Evolutionary conservation across 352 stramenopile genomes (phyloP).

Genomic region (Phytophthora fragariae): DNA sequence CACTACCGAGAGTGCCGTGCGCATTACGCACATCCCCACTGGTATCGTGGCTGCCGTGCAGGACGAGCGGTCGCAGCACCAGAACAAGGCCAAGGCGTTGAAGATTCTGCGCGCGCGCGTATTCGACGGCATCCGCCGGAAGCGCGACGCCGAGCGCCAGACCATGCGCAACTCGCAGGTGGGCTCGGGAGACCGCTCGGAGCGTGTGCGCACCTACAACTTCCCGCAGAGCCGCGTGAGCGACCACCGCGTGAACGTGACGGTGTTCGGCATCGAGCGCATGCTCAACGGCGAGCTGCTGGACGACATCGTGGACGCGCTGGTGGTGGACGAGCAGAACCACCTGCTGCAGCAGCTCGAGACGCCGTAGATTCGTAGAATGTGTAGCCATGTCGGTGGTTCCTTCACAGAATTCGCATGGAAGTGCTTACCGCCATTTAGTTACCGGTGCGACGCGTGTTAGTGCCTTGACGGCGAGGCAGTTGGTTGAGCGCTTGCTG

Average conservation of each 20-base stretch:
- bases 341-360: constrained; percentile 76
- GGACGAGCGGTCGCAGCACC: constrained; percentile 97
- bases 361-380: constrained; percentile 28
- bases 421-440: constrained; percentile 1
- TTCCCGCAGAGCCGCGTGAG: constrained; percentile 96
- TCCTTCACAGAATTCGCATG: not conserved
- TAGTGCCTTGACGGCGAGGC: constrained; percentile 17
- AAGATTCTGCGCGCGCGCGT: constrained; percentile 96
- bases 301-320: constrained; percentile 90
- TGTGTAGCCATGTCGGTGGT: constrained; percentile 19
- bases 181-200: constrained; percentile 94
- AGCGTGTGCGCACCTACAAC: constrained; percentile 99
- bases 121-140: constrained; percentile 93
- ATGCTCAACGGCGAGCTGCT: constrained; percentile 91
- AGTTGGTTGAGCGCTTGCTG: constrained; percentile 13
- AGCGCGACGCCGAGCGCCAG: constrained; percentile 64
- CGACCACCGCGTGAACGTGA: constrained; percentile 95
- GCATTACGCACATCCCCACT: constrained; percentile 97
- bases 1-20: constrained; percentile 98
- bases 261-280: constrained; percentile 88
- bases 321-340: constrained; percentile 86
- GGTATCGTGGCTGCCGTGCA: constrained; percentile 91
- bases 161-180: constrained; percentile 89
- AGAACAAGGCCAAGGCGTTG: constrained; percentile 99
- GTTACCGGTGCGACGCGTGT: constrained; percentile 10